phyloP scores from a whole-genome alignment of 371 early-diverging fungal genomes.

The Actinomortierella ambigua region DNA sequence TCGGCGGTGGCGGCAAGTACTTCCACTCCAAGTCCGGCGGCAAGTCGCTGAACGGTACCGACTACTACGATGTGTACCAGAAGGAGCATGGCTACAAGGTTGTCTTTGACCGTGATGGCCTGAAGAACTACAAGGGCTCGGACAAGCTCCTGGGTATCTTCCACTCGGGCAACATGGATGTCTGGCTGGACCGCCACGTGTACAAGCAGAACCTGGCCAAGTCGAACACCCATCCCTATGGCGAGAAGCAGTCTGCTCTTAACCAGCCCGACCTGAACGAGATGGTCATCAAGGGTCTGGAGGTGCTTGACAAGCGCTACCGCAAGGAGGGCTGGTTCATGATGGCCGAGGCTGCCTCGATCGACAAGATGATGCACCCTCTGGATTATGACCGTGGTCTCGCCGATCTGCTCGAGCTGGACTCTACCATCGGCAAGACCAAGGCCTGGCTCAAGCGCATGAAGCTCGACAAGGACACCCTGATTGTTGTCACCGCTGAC shows the following conservation, averaged over 20 bases:
- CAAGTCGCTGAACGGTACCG: slow-evolving; percentile 55
- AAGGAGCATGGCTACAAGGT: slow-evolving; percentile 65
- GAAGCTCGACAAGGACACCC: slow-evolving; percentile 64
- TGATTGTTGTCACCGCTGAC: slow-evolving; percentile 75
- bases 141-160: slow-evolving; percentile 75
- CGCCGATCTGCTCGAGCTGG: slow-evolving; percentile 74
- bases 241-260: slow-evolving; percentile 55
- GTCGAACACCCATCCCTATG: slow-evolving; percentile 54
- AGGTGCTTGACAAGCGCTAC: slow-evolving; percentile 63
- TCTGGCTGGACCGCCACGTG: slow-evolving; percentile 74
- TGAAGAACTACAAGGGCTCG: slow-evolving; percentile 56
- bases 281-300: slow-evolving; percentile 73
- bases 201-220: slow-evolving; percentile 58
- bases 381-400: slow-evolving; percentile 74
- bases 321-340: slow-evolving; percentile 75
- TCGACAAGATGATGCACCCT: slow-evolving; percentile 77
- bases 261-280: slow-evolving; percentile 72
- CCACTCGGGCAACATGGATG: slow-evolving; percentile 64
- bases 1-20: slow-evolving; percentile 70
- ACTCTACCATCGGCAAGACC: slow-evolving; percentile 68
- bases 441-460: slow-evolving; percentile 59
- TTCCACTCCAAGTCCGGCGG: slow-evolving; percentile 55
- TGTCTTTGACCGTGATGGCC: slow-evolving; percentile 54
- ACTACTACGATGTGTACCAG: slow-evolving; percentile 59
- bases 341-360: slow-evolving; percentile 78